Evolutionary conservation across 2,329 filamentous ascomycete genomes (phyloP), one percentile per base, ranked within the genome.

Genomic region (Ceratocystis huliohia): DNA sequence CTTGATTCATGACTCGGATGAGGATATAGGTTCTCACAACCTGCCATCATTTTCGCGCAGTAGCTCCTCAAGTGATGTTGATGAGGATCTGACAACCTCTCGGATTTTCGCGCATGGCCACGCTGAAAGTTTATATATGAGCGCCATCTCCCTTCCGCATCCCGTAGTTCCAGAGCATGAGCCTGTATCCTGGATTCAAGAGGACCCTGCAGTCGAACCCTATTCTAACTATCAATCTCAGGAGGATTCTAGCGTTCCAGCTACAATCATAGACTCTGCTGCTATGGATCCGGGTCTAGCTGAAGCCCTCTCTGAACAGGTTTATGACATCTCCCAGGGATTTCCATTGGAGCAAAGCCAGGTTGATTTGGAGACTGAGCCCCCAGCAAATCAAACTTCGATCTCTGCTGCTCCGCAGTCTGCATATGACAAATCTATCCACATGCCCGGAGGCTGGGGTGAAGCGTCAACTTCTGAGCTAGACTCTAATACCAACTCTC

Each of bases 61-160:
- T 7, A 56, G 66, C 45, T 68, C 67, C 5, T 68, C 67, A 17
- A 66, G 67, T 41, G 70, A 75, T 41, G 71, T 66, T 53, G 68
- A 73, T 13, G 79, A 84, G 44, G 83, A 86, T 68, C 76, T 88
- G 22, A 75, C 81, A 2, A 77, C 83, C 69, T 93, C 89, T 4
- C 86, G 83, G 50, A 72, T 91, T 1, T 93, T 88, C 72, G 90
- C 84, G 45, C 88, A 91, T 67, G 88, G 91, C 69, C 88, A 93
- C 69, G 89, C 88, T 0, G 86, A 90, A 72, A 94, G 90, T 73
- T 89, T 95, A 86, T 95, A 94, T 71, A 87, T 91, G 85, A 93
- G 85, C 69, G 85, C 85, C 1, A 82, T 87, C 64, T 87, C 84
- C 1, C 76, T 81, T 30, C 73, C 75, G 1, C 73, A 76, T 44